These are phyloP conservation scores for Firmiana major DNA, from an alignment of 345 rosid species.

Conservation along the genomic window DNA sequence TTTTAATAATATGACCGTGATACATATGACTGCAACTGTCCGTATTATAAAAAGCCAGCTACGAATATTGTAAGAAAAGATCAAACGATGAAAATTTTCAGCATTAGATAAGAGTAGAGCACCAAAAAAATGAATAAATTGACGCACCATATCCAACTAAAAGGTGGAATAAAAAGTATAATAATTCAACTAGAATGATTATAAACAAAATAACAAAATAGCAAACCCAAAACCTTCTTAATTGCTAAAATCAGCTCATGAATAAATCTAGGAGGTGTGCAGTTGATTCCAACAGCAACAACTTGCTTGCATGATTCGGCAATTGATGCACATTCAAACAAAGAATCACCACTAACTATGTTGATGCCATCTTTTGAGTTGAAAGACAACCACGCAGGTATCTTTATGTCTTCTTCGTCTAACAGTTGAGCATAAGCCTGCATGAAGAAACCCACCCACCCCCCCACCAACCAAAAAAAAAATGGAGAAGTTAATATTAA, in stretches of 20 bases:
- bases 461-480: background rate
- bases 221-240: conserved; percentile 39
- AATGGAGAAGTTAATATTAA: background rate
- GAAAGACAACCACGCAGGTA: conserved; percentile 80
- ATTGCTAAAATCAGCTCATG: conserved; percentile 47
- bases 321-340: conserved; percentile 54
- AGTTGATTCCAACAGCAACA: conserved; percentile 76
- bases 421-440: conserved; percentile 72
- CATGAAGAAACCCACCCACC: background rate
- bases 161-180: background rate
- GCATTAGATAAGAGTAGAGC: background rate
- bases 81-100: background rate
- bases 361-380: conserved; percentile 73
- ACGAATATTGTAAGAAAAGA: background rate
- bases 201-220: conserved; percentile 4
- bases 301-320: conserved; percentile 63
- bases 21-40: background rate
- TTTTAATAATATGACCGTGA: background rate
- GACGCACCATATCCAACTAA: background rate
- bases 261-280: conserved; percentile 84
- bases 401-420: conserved; percentile 51
- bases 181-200: background rate
- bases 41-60: background rate
- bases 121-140: background rate
- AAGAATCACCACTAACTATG: conserved; percentile 74